These are phyloP conservation scores for Boechera stricta DNA, from an alignment of 345 rosid genomes.

Conservation along the genomic window DNA sequence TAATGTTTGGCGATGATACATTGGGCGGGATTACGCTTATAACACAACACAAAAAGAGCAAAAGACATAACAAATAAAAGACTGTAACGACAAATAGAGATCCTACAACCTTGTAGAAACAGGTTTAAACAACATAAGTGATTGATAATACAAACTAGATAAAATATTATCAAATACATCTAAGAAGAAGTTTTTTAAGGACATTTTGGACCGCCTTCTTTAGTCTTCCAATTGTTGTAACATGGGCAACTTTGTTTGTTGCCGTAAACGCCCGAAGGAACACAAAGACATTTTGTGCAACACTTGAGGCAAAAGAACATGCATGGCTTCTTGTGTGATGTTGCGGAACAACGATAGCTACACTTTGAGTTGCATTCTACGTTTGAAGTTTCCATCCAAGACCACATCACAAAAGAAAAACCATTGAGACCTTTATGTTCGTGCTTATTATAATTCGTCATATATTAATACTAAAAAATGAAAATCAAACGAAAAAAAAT, in stretches of 20 bases:
- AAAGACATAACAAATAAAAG: neutral
- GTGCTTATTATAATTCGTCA: neutral
- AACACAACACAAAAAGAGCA: neutral
- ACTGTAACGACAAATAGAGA: neutral
- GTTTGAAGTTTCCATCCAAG: neutral
- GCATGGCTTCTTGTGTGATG: conserved; percentile 62
- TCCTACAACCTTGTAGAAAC: neutral
- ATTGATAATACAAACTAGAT: neutral
- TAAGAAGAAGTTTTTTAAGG: conserved; percentile 38
- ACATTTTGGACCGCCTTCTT: conserved; percentile 76
- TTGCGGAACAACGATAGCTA: conserved; percentile 42
- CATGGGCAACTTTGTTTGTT: conserved; percentile 76
- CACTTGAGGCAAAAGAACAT: conserved; percentile 72
- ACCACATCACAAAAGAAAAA: neutral
- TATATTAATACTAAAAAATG: neutral
- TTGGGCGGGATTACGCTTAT: neutral
- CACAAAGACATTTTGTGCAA: conserved; percentile 69
- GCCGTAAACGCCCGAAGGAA: conserved; percentile 77
- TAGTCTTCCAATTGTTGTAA: conserved; percentile 75
- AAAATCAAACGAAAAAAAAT: neutral
- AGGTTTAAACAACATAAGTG: conserved; percentile 7
- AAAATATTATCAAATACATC: neutral
- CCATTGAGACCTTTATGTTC: neutral
- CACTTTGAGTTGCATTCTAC: conserved; percentile 42
- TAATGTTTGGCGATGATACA: neutral